Evolutionary conservation across 2,329 filamentous ascomycete genomes (phyloP).

Genomic region (Neofusicoccum umdonicola): DNA sequence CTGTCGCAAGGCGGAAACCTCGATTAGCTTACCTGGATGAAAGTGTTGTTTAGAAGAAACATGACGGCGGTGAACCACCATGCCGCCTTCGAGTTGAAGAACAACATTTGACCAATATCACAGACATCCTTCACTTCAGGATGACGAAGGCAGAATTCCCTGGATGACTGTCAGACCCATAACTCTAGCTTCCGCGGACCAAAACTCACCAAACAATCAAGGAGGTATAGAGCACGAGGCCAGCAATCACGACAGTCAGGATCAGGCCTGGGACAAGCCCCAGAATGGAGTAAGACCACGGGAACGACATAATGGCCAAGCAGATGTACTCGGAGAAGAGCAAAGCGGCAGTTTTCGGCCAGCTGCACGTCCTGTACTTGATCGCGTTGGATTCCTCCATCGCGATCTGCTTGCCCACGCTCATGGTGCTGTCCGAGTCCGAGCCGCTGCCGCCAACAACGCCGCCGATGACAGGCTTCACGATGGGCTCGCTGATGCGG

Average conservation of each 20-base stretch:
- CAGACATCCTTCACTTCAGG: slow-evolving; percentile 91
- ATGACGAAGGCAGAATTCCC: slow-evolving; percentile 88
- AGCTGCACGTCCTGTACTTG: slow-evolving; percentile 89
- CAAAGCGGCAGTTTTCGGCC: slow-evolving; percentile 89
- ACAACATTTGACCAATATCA: slow-evolving; percentile 93
- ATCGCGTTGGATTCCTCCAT: slow-evolving; percentile 76
- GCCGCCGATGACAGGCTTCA: slow-evolving; percentile 32
- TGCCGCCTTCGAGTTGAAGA: slow-evolving; percentile 76
- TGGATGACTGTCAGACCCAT: slow-evolving; percentile 34
- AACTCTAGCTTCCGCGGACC: not conserved
- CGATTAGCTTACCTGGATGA: slow-evolving; percentile 54
- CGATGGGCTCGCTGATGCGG: slow-evolving; percentile 40
- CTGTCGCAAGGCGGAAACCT: slow-evolving; percentile 45
- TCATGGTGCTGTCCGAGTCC: slow-evolving; percentile 41
- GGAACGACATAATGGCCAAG: slow-evolving; percentile 90
- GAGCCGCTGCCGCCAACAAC: slow-evolving; percentile 27
- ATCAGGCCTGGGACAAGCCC: slow-evolving; percentile 86
- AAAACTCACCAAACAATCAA: slow-evolving; percentile 58
- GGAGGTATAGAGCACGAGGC: slow-evolving; percentile 79
- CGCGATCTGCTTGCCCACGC: slow-evolving; percentile 67
- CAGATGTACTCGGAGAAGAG: slow-evolving; percentile 97
- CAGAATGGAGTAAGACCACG: slow-evolving; percentile 85
- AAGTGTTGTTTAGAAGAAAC: slow-evolving; percentile 93
- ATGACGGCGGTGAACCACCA: slow-evolving; percentile 72
- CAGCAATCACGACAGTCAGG: slow-evolving; percentile 74